Percentiles rank a stretch among this genome's conserved stretches.
phyloP scores from a whole-genome alignment of 2,329 filamentous ascomycete species.

The Cytospora paraplurivora region DNA sequence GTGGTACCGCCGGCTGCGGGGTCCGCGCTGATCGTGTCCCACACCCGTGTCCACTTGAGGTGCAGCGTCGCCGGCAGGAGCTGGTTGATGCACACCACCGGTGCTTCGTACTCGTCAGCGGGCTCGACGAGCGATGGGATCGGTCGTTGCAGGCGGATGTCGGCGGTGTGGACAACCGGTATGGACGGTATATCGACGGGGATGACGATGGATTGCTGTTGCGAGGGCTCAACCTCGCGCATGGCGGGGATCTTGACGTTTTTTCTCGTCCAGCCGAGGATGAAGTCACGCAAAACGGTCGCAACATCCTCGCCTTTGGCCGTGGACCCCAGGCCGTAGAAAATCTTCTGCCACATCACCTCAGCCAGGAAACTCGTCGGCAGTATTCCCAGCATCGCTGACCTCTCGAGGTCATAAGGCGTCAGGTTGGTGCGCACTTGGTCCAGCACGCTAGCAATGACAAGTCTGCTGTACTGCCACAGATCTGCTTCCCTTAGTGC shows the following conservation, averaged over 20 bases:
- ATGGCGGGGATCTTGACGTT: slow-evolving; percentile 40
- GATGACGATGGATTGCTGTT: slow-evolving; percentile 72
- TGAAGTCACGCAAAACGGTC: slow-evolving; percentile 38
- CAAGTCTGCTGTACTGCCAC: slow-evolving; percentile 49
- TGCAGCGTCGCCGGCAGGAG: slow-evolving; percentile 64
- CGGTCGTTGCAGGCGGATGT: slow-evolving; percentile 56
- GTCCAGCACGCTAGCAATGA: slow-evolving; percentile 47
- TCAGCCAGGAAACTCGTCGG: slow-evolving; percentile 50
- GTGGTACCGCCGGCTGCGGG: slow-evolving; percentile 33
- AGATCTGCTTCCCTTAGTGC: slow-evolving; percentile 46
- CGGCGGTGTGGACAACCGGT: slow-evolving; percentile 78
- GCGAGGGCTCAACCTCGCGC: slow-evolving; percentile 37
- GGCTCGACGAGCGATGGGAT: slow-evolving; percentile 36
- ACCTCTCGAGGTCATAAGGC: slow-evolving; percentile 57
- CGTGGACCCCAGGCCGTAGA: slow-evolving; percentile 51
- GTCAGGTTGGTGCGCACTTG: slow-evolving; percentile 49
- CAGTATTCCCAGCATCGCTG: slow-evolving; percentile 55
- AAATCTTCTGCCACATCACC: slow-evolving; percentile 51
- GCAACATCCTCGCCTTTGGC: slow-evolving; percentile 32
- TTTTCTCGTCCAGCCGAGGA: slow-evolving; percentile 43
- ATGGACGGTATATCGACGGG: slow-evolving; percentile 87
- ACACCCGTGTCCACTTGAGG: slow-evolving; percentile 63
- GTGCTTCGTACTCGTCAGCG: slow-evolving; percentile 38
- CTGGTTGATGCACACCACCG: slow-evolving; percentile 62
- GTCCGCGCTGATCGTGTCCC: slow-evolving; percentile 53